Conservation (phyloP, 2,329 filamentous ascomycete species). For the Nemania abortiva region DNA sequence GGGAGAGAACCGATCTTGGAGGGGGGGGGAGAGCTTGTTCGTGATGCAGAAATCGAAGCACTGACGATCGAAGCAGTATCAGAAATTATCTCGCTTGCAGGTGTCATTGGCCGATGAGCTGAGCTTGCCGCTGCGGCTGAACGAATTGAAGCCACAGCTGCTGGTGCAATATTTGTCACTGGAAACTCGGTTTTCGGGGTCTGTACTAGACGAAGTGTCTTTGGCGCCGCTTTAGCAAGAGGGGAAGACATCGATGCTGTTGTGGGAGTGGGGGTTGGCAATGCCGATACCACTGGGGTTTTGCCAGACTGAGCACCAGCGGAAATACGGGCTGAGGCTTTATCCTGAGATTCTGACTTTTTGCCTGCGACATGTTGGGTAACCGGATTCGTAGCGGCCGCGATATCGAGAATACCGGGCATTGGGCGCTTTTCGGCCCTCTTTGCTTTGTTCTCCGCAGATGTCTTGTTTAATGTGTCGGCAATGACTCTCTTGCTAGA, state of each 20-base stretch:
- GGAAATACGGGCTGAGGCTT: conserved; percentile 32
- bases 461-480: conserved; percentile 42
- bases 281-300: conserved; percentile 55
- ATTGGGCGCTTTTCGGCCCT: conserved; percentile 52
- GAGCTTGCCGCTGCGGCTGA: conserved; percentile 49
- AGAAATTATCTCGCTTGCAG: conserved; percentile 79
- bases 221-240: conserved; percentile 64
- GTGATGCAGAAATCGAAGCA: conserved; percentile 73
- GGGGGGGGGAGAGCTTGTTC: conserved; percentile 78
- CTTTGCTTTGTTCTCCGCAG: conserved; percentile 44
- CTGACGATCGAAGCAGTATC: conserved; percentile 82
- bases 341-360: conserved; percentile 50
- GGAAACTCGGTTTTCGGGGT: conserved; percentile 72
- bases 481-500: conserved; percentile 47
- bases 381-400: conserved; percentile 56
- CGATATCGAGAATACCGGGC: conserved; percentile 62
- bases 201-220: conserved; percentile 77
- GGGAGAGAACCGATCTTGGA: conserved; percentile 76
- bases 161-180: conserved; percentile 50
- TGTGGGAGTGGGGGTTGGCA: conserved; percentile 62
- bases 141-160: conserved; percentile 49
- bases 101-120: conserved; percentile 74
- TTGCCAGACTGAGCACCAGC: conserved; percentile 52
- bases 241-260: conserved; percentile 66
- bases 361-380: conserved; percentile 14